Conservation (phyloP, 2,329 filamentous ascomycete genomes). For the Chaetomium sp. region DNA sequence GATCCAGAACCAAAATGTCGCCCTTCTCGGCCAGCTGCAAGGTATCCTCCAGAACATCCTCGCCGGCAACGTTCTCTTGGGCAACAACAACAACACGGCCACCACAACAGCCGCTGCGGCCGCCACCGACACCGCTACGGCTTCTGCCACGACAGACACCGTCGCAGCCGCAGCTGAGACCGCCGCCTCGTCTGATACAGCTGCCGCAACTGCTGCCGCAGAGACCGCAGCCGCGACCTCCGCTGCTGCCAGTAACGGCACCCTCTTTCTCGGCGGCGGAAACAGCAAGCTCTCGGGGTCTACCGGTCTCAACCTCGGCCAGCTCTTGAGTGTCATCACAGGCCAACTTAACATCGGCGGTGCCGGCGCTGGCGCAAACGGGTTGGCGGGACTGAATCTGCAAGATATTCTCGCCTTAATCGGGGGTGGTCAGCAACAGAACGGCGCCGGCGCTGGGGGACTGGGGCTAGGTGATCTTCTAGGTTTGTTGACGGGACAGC, state of each 20-base stretch:
- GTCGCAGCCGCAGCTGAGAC: neutral
- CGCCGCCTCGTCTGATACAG: neutral
- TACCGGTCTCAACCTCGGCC: neutral
- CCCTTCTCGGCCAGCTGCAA: conserved; percentile 1
- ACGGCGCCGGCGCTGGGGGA: too few species aligned
- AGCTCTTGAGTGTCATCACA: neutral
- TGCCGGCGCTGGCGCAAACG: neutral
- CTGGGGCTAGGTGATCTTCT: too few species aligned
- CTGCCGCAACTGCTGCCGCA: neutral
- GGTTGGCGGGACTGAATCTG: too few species aligned
- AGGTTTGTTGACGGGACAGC: too few species aligned
- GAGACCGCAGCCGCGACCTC: conserved; percentile 1
- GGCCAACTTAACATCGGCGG: neutral
- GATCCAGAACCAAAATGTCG: neutral
- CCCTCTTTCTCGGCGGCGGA: neutral
- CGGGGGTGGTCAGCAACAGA: too few species aligned
- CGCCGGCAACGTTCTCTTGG: neutral
- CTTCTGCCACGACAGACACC: neutral
- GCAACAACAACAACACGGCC: neutral
- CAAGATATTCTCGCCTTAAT: too few species aligned
- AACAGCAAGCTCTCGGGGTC: neutral
- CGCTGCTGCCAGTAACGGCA: neutral
- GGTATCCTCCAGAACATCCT: neutral
- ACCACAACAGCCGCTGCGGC: neutral
- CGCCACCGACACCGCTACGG: neutral